Evolutionary conservation across 306 rosid species (phyloP).

Genomic region (Mimosa bimucronata): DNA sequence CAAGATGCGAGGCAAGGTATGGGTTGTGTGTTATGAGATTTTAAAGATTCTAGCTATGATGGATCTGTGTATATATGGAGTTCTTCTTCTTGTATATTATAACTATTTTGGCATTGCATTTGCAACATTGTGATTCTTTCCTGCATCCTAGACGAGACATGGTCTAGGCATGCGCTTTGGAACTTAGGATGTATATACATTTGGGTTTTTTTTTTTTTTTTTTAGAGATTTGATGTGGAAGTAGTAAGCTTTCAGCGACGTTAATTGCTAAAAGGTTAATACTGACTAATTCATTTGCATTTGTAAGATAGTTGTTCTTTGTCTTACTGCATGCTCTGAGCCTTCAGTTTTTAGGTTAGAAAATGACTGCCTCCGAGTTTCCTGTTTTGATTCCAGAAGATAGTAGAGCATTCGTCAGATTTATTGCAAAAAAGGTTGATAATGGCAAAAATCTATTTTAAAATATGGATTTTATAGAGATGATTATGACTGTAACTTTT

Average conservation of each 20-base stretch:
- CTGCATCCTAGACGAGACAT: not conserved
- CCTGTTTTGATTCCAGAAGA: conserved; percentile 31
- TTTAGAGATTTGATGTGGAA: conserved; percentile 32
- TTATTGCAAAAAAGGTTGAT: not conserved
- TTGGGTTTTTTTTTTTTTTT: conserved; percentile 3
- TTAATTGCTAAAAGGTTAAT: not conserved
- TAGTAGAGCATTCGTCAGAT: conserved; percentile 7
- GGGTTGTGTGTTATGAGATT: no score
- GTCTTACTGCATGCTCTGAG: not conserved
- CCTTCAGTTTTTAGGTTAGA: not conserved
- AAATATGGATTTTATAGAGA: no score
- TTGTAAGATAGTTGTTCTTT: conserved; percentile 1
- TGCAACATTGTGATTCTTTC: not conserved
- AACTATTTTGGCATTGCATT: not conserved
- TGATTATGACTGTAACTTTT: no score
- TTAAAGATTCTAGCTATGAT: no score
- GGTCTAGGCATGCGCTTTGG: not conserved
- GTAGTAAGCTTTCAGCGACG: no score
- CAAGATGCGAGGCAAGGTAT: conserved; percentile 98
- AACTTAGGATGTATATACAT: no score
- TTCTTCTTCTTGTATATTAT: not conserved
- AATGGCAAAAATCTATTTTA: not conserved
- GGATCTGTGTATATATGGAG: no score
- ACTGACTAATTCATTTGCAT: not conserved
- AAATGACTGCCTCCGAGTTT: not conserved